Base-by-base conservation (phyloP, 2,329 filamentous ascomycete species). In the Plenodomus tracheiphilus region DNA sequence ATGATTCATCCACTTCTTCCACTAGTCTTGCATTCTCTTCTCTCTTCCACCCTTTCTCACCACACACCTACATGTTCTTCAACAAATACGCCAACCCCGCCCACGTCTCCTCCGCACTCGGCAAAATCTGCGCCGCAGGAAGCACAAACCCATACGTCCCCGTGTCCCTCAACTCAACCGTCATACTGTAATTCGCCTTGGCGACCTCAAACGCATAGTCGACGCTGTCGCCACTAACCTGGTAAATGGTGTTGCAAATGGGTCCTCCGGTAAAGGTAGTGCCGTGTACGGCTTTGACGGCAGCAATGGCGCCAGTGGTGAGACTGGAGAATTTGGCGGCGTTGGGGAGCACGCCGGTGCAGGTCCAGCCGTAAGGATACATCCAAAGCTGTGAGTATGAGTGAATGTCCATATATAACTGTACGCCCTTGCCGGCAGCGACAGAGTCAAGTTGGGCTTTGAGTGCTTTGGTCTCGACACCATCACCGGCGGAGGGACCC, bases 391-490 rank as follows among this genome's bases (percentile, higher is more conserved):
- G 69, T 1, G 57, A 64, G 70, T 85, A 88, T 0, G 82, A 78
- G 70, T 88, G 85, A 64, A 81, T 83, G 69, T 88, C 85, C 54
- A 87, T 81, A 69, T 81, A 88, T 2, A 85, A 74, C 59, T 82
- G 80, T 35, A 87, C 72, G 1, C 82, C 81, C 51, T 80, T 75
- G 15, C 66, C 66, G 2, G 65, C 62, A 3, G 74, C 71, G 19
- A 84, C 61, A 34, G 68, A 61, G 40, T 75, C 72, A 17, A 81
- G 71, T 39, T 79, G 78, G 4, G 74, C 72, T 22, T 75, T 75
- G 8, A 87, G 71, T 3, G 54, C 64, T 45, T 71, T 70, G 41
- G 69, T 72, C 52, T 73, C 70, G 4, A 69, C 64, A 18, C 69
- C 66, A 41, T 72, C 69, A 39, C 64, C 66, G 1, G 65, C 61